Percentiles rank a stretch among this genome's conserved stretches.
Conservation (phyloP, 75 land plant genomes). For the Cryptomeria japonica region DNA sequence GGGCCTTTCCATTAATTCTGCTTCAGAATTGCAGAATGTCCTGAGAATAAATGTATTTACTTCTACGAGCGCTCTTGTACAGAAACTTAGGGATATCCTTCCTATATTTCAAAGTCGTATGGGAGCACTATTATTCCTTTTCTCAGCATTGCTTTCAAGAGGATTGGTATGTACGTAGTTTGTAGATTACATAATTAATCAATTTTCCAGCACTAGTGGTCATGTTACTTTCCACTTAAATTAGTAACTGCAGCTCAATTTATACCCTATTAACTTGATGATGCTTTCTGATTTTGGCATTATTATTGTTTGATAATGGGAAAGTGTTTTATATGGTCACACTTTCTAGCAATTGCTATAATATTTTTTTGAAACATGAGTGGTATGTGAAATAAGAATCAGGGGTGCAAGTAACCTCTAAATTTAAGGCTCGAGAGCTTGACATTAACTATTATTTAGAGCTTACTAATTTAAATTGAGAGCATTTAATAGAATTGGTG, state of each 20-base stretch:
- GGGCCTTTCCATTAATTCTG: slow-evolving; percentile 76
- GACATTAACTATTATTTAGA: background rate
- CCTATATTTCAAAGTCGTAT: slow-evolving; percentile 85
- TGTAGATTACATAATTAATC: background rate
- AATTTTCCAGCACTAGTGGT: background rate
- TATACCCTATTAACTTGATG: background rate
- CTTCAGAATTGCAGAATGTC: slow-evolving; percentile 63
- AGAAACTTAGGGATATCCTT: slow-evolving; percentile 49
- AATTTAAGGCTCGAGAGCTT: background rate
- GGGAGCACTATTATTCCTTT: slow-evolving; percentile 92
- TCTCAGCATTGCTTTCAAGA: slow-evolving; percentile 90
- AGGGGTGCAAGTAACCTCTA: background rate
- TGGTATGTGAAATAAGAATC: background rate
- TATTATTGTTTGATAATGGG: background rate
- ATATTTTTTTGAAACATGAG: background rate
- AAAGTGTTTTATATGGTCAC: no score
- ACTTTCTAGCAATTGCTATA: background rate
- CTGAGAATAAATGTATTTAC: slow-evolving; percentile 58
- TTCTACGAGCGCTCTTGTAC: slow-evolving; percentile 44
- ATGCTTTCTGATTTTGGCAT: background rate
- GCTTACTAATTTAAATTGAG: no score
- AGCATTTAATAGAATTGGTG: no score
- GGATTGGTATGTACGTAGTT: slow-evolving; percentile 68
- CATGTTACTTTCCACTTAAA: background rate
- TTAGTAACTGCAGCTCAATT: background rate